Evolutionary conservation across 176 grass and related monocot genomes (phyloP), one percentile per base, ranked within the genome.

Genomic region (Guadua angustifolia): DNA sequence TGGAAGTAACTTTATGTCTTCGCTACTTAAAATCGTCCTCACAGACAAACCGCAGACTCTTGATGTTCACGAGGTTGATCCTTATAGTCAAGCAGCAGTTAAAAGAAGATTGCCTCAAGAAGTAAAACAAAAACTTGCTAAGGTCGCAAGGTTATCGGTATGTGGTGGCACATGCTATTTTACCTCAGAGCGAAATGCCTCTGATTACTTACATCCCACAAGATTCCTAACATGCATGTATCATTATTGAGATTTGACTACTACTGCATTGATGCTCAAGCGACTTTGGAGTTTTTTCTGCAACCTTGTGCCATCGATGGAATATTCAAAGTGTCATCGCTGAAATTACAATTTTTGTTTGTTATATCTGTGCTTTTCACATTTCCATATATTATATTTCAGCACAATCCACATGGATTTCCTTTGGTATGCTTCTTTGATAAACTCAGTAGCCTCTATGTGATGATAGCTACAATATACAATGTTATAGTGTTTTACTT

Each of bases 121-220:
- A 80, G 88, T 95, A 53, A 95, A 95, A 81, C 85, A 86, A 73
- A 92, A 88, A 76, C 93, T 95, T 73, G 88, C 93, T 84, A 95
- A 88, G 91, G 93, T 95, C 39, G 93, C 93, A 69, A 89, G 93
- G 85, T 85, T 95, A 79, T 92, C 93, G 80, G 93, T 95, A 92
- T 79, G 85, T 71, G 40, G 66, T 79, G 52, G 21, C 64, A 76
- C 66, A 66, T 15, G 73, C 70, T 73, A 82, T 71, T 74, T 79
- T 38, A 55, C 51, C 42, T 84, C 47, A 75, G 14, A 66, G 21
- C 21, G 9, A 66, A 74, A 46, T 64, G 26, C 81, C 44, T 74
- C 60, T 66, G 19, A 52, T 74, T 75, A 53, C 45, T 66, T 8
- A 18, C 70, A 66, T 38, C 32, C 15, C 21, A 18, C 45, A 47